A percentile compares a stretch with the other conserved stretches of the same genome.
Evolutionary conservation across 192 early-diverging fungal genomes (phyloP).

Genomic region (Coemansia sp.): DNA sequence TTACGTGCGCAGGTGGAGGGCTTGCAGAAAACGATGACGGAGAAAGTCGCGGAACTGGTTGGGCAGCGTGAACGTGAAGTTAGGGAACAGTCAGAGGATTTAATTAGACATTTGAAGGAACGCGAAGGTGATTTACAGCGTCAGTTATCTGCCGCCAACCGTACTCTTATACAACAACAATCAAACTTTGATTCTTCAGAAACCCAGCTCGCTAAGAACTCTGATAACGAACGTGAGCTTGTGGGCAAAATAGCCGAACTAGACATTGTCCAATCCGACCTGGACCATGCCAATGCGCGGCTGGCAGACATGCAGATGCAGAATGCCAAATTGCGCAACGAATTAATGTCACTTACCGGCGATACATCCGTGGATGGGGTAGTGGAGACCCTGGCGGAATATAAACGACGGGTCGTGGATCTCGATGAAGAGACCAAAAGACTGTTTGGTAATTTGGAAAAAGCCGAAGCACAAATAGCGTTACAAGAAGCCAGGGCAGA

Average conservation of each 20-base stretch:
- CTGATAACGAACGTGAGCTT: slow-evolving; percentile 75
- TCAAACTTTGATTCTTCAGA: slow-evolving; percentile 74
- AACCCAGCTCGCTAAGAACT: slow-evolving; percentile 62
- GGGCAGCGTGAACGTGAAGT: slow-evolving; percentile 71
- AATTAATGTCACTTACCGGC: slow-evolving; percentile 39
- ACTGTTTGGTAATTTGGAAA: slow-evolving; percentile 34
- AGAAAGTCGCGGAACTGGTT: slow-evolving; percentile 69
- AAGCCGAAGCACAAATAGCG: slow-evolving; percentile 39
- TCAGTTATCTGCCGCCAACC: slow-evolving; percentile 79
- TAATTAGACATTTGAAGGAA: slow-evolving; percentile 79
- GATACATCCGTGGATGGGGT: slow-evolving; percentile 11
- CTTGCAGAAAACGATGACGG: slow-evolving; percentile 57
- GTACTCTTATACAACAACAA: slow-evolving; percentile 68
- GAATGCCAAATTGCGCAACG: slow-evolving; percentile 60
- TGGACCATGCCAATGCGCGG: slow-evolving; percentile 78
- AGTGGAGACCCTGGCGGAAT: slow-evolving; percentile 45
- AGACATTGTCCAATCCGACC: slow-evolving; percentile 84
- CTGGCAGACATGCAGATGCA: slow-evolving; percentile 69
- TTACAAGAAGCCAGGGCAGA: slow-evolving; percentile 18
- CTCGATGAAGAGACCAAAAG: slow-evolving; percentile 39
- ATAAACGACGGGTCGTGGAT: slow-evolving; percentile 31
- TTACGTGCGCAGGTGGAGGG: slow-evolving; percentile 1
- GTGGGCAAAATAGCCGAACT: slow-evolving; percentile 80
- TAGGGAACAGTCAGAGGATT: slow-evolving; percentile 75
- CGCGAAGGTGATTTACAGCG: slow-evolving; percentile 81